Percentiles rank a stretch among this genome's conserved stretches.
Conservation (phyloP, 2,329 filamentous ascomycete species). For the Pseudogymnoascus destructans region DNA sequence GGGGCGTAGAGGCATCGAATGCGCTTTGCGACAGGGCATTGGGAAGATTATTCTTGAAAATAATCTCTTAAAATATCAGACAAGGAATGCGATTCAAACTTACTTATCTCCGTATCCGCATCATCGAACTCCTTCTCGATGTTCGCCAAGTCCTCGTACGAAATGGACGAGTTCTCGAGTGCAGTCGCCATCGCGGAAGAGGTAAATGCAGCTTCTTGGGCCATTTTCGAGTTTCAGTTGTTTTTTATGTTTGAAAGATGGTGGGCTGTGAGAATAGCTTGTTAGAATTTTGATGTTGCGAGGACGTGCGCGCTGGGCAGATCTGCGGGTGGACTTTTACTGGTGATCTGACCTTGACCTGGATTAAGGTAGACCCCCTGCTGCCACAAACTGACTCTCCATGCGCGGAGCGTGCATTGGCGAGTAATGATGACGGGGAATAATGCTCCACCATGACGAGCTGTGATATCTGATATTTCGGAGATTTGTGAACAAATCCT, state of each 20-base stretch:
- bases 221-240: neutral
- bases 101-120: conserved; percentile 71
- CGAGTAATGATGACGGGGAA: conserved; percentile 3
- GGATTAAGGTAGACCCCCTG: conserved; percentile 7
- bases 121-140: conserved; percentile 78
- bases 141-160: conserved; percentile 64
- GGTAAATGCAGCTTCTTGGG: conserved; percentile 1
- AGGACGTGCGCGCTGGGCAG: neutral
- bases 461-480: neutral
- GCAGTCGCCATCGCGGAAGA: conserved; percentile 16
- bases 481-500: neutral
- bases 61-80: conserved; percentile 1
- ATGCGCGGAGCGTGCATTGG: conserved; percentile 4
- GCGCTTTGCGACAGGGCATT: neutral
- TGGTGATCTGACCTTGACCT: neutral
- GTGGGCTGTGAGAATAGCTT: conserved; percentile 7
- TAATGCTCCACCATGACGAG: conserved; percentile 3
- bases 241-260: neutral
- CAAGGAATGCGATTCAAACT: conserved; percentile 27
- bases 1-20: neutral
- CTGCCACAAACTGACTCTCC: neutral
- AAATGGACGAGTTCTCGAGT: conserved; percentile 34
- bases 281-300: conserved; percentile 3
- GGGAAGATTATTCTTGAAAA: neutral
- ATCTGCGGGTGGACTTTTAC: neutral